phyloP scores from a whole-genome alignment of 352 stramenopile genomes.

The Blastocystis sp. region DNA sequence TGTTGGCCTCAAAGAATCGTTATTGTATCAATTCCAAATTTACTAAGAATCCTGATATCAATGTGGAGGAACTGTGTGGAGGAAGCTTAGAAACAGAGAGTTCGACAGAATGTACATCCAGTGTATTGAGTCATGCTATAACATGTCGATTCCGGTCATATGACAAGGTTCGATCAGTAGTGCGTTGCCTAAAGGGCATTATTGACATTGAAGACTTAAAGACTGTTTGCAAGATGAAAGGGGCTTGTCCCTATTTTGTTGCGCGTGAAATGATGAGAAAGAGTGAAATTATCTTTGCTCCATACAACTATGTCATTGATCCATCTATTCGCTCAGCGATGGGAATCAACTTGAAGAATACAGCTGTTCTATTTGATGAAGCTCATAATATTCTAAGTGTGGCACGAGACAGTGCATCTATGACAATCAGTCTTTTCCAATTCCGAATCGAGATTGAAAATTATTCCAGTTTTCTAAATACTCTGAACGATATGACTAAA shows the following conservation, averaged over 20 bases:
- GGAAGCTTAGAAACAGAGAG: neutral
- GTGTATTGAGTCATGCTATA: neutral
- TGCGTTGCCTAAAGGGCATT: conserved; percentile 54
- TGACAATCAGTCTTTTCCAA: conserved; percentile 66
- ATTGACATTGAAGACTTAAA: conserved; percentile 98
- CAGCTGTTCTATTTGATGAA: conserved; percentile 97
- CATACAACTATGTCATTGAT: conserved; percentile 99
- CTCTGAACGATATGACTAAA: neutral
- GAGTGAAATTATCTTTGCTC: conserved; percentile 91
- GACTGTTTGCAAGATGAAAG: conserved; percentile 66
- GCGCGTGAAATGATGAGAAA: conserved; percentile 69
- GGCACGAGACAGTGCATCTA: conserved; percentile 85
- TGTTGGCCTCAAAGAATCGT: conserved; percentile 1
- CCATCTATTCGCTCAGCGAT: conserved; percentile 71
- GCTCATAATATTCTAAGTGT: conserved; percentile 94
- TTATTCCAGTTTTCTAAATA: neutral
- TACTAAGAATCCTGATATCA: neutral
- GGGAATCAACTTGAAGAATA: conserved; percentile 87
- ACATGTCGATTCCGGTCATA: neutral
- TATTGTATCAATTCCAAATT: conserved; percentile 51
- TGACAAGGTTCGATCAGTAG: neutral
- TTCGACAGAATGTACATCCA: neutral
- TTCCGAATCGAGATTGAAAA: neutral
- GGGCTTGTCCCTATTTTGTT: conserved; percentile 75
- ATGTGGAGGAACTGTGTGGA: conserved; percentile 36